Conservation (phyloP, 2,329 filamentous ascomycete species). For the Beauveria sp. region DNA sequence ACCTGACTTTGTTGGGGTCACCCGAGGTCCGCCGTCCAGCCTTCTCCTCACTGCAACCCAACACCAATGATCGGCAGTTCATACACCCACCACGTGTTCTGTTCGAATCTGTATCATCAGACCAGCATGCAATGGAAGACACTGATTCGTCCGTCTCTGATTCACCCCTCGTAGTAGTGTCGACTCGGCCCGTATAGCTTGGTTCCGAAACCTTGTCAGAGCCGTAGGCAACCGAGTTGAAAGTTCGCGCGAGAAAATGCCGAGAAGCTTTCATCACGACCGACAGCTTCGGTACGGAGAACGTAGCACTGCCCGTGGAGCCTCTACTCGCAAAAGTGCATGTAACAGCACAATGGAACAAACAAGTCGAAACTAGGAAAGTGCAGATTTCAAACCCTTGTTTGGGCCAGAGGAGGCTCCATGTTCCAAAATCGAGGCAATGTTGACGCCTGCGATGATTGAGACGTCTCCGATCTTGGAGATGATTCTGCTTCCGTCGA, state of each 20-base stretch:
- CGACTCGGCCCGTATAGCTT: not conserved
- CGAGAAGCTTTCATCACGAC: not conserved
- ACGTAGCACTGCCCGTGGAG: not conserved
- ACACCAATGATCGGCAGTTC: not conserved
- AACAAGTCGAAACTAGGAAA: not conserved
- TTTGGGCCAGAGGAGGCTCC: not conserved
- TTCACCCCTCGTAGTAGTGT: not conserved
- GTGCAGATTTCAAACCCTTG: not conserved
- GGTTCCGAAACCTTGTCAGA: not conserved
- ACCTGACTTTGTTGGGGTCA: not conserved
- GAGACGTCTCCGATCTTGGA: too few species aligned
- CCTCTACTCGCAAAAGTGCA: not conserved
- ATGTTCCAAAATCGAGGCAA: not conserved
- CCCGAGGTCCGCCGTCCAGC: not conserved
- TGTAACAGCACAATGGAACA: not conserved
- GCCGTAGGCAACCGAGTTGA: not conserved
- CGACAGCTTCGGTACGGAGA: not conserved
- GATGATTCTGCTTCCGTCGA: too few species aligned
- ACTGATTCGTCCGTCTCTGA: not conserved
- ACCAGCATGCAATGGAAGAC: not conserved
- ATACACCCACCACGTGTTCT: not conserved
- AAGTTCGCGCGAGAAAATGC: not conserved
- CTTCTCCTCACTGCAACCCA: constrained; percentile 2
- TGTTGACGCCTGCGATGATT: too few species aligned
- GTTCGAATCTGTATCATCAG: not conserved